Evolutionary conservation across 2,329 filamentous ascomycete species (phyloP).

Genomic region (Sporothrix protearum): DNA sequence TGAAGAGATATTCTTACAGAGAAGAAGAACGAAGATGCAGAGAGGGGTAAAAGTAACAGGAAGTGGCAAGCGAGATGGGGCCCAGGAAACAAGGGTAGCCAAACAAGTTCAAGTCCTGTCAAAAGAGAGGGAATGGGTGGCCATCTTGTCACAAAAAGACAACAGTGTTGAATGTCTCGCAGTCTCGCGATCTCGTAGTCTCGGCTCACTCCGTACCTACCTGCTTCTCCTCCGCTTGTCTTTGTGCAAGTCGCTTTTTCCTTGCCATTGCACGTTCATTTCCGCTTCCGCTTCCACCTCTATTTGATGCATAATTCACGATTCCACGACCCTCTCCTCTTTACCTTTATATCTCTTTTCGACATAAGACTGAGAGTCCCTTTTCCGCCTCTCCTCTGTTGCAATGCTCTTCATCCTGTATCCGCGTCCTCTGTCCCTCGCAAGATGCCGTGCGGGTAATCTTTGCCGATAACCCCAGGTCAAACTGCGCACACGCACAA

Average conservation of each 20-base stretch:
- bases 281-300: not conserved
- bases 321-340: not conserved
- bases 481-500: no score
- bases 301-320: not conserved
- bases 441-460: slow-evolving; percentile 8
- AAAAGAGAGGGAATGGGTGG: not conserved
- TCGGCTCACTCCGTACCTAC: not conserved
- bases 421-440: not conserved
- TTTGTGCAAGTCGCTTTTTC: not conserved
- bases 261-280: not conserved
- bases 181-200: slow-evolving; percentile 5
- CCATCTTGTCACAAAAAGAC: not conserved
- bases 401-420: not conserved
- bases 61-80: not conserved
- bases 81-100: not conserved
- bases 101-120: not conserved
- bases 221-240: not conserved
- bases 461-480: slow-evolving; percentile 10
- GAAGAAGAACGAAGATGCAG: not conserved
- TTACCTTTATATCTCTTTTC: not conserved
- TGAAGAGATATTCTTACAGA: slow-evolving; percentile 14
- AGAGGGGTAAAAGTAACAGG: not conserved
- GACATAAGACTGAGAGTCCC: not conserved
- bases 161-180: not conserved
- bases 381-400: slow-evolving; percentile 2